Evolutionary conservation across 2,329 filamentous ascomycete genomes (phyloP).

Genomic region (Dissoconium aciculare): DNA sequence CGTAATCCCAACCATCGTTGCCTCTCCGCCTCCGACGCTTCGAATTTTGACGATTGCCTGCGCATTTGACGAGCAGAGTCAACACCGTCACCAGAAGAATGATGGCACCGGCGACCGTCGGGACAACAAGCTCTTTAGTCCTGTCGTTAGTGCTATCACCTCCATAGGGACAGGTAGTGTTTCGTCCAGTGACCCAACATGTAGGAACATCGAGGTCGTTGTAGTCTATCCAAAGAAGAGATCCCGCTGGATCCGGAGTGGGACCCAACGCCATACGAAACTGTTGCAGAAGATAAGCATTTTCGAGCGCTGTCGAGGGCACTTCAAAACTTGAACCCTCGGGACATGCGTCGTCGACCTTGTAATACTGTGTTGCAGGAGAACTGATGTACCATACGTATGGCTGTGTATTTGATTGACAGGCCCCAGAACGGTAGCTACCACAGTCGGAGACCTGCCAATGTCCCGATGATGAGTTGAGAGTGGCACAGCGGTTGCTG

Average conservation of each 20-base stretch:
- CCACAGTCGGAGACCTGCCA: slow-evolving; percentile 46
- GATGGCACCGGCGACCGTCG: slow-evolving; percentile 47
- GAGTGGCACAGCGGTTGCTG: slow-evolving; percentile 39
- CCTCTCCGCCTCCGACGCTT: slow-evolving; percentile 32
- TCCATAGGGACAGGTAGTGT: slow-evolving; percentile 47
- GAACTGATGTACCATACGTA: slow-evolving; percentile 45
- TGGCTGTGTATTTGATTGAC: slow-evolving; percentile 38
- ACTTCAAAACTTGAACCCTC: slow-evolving; percentile 37
- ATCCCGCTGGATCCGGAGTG: slow-evolving; percentile 4
- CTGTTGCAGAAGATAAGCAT: slow-evolving; percentile 37
- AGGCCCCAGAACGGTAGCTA: slow-evolving; percentile 38
- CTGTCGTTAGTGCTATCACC: slow-evolving; percentile 20
- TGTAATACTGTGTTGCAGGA: slow-evolving; percentile 24
- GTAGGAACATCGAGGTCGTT: slow-evolving; percentile 41
- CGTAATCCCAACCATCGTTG: slow-evolving; percentile 47
- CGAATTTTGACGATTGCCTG: slow-evolving; percentile 42
- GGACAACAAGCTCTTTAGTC: slow-evolving; percentile 41
- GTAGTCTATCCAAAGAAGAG: slow-evolving; percentile 42
- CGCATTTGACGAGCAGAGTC: slow-evolving; percentile 50
- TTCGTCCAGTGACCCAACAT: slow-evolving; percentile 47
- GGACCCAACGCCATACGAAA: slow-evolving; percentile 11
- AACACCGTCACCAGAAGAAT: slow-evolving; percentile 46
- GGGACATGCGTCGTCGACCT: slow-evolving; percentile 34
- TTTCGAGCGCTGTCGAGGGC: slow-evolving; percentile 49
- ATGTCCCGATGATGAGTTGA: slow-evolving; percentile 37